Percentiles rank a stretch among this genome's conserved stretches.
Conservation (phyloP, 257 asterid genomes). For the Pogostemon cablin region DNA sequence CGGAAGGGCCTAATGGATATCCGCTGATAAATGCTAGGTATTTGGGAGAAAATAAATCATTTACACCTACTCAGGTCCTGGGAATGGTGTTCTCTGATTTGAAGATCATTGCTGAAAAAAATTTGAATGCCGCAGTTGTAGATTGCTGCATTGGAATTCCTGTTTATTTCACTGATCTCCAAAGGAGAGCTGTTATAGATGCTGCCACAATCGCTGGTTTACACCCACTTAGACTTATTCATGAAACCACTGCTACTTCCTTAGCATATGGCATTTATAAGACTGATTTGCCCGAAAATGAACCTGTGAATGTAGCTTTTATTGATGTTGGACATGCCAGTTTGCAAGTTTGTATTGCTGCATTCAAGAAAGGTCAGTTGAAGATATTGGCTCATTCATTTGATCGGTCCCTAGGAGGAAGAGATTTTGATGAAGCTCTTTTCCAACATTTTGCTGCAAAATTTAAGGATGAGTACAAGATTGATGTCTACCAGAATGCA, state of each 20-base stretch:
- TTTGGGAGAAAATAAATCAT: slow-evolving; percentile 75
- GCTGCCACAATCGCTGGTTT: slow-evolving; percentile 96
- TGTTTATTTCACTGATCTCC: slow-evolving; percentile 89
- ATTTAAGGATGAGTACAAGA: slow-evolving; percentile 90
- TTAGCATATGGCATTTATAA: slow-evolving; percentile 94
- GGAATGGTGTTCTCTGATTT: slow-evolving; percentile 87
- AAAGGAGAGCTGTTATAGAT: slow-evolving; percentile 89
- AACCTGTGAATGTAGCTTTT: slow-evolving; percentile 76
- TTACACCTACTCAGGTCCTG: slow-evolving; percentile 86
- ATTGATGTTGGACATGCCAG: slow-evolving; percentile 91
- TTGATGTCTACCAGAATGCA: slow-evolving; percentile 88
- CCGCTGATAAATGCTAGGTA: slow-evolving; percentile 80
- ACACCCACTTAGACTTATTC: slow-evolving; percentile 88
- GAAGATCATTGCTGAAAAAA: slow-evolving; percentile 84
- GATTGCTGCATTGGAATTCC: slow-evolving; percentile 98
- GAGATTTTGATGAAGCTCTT: slow-evolving; percentile 92
- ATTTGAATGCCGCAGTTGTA: slow-evolving; percentile 82
- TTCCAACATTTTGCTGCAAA: slow-evolving; percentile 88
- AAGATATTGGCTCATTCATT: slow-evolving; percentile 87
- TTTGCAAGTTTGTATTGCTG: slow-evolving; percentile 92
- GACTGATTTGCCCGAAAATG: slow-evolving; percentile 90
- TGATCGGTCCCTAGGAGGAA: slow-evolving; percentile 89
- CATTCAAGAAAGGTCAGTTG: slow-evolving; percentile 93
- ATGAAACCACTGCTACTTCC: slow-evolving; percentile 99
- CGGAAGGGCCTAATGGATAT: slow-evolving; percentile 93